A percentile compares a stretch with the other conserved stretches of the same genome.
Evolutionary conservation across 2,329 filamentous ascomycete genomes (phyloP).

Genomic region (Monosporascus sp.): DNA sequence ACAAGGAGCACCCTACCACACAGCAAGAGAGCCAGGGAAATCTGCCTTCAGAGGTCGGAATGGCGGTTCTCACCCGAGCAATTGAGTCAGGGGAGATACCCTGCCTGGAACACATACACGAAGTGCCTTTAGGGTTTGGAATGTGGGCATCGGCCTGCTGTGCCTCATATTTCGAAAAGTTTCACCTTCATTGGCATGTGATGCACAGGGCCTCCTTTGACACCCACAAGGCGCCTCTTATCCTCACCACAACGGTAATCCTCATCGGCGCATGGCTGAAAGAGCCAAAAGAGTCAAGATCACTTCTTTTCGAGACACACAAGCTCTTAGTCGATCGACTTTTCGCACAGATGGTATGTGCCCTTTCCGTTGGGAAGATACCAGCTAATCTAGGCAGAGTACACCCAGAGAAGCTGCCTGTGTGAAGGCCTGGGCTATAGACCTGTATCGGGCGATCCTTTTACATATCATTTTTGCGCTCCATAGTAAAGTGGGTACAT

Average conservation of each 20-base stretch:
- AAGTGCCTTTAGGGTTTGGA: background rate
- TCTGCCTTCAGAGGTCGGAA: background rate
- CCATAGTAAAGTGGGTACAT: background rate
- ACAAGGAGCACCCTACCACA: no score
- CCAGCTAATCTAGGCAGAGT: background rate
- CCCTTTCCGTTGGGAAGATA: background rate
- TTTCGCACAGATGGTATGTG: background rate
- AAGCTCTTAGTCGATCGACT: background rate
- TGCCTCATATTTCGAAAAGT: background rate
- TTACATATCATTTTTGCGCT: slow-evolving; percentile 2
- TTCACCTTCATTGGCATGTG: slow-evolving; percentile 1
- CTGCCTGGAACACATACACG: background rate
- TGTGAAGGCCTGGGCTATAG: slow-evolving; percentile 1
- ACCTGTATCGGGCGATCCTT: background rate
- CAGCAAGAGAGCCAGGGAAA: background rate
- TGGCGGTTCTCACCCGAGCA: background rate
- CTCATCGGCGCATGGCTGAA: background rate
- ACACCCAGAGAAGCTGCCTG: background rate
- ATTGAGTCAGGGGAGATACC: background rate
- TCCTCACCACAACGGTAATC: background rate
- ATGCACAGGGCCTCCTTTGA: background rate
- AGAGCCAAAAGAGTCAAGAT: background rate
- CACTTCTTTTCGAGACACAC: background rate
- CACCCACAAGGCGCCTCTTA: background rate
- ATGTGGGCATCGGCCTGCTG: background rate